Base-by-base conservation (phyloP, 1,139 yeast genomes). In the Geotrichum reessii region DNA sequence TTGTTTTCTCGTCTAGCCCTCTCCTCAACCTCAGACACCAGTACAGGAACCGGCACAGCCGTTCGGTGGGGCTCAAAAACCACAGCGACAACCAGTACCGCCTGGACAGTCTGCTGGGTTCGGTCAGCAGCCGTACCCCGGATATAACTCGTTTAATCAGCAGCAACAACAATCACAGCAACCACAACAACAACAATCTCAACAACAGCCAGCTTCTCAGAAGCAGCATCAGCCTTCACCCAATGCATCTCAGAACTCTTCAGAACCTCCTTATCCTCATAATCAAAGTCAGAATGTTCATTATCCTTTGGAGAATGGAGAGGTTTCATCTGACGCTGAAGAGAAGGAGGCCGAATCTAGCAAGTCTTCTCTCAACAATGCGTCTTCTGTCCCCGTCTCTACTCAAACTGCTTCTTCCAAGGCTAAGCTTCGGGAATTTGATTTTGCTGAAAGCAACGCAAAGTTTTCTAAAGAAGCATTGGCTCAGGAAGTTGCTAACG, bases 381-480 rank as follows among this genome's bases (percentile, higher is more conserved):
- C 53, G 70, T 67, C 49, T 69, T 74, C 44, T 66, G 67, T 79
- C 69, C 47, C 66, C 66, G 67, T 75, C 77, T 68, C 82, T 84
- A 55, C 60, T 56, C 52, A 49, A 50, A 14, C 63, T 50, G 57
- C 71, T 80, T 49, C 48, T 52, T 55, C 50, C 56, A 31, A 48
- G 25, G 19, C 52, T 24, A 47, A 50, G 19, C 37, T 33, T 14
- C 66, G 78, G 57, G 86, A 80, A 58, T 84, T 78, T 67, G 85
- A 91, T 72, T 90, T 90, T 69, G 88, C 81, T 66, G 72, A 81
- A 46, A 82, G 82, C 65, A 87, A 86, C 70, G 91, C 90, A 44
- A 85, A 82, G 64, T 78, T 81, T 64, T 66, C 72, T 31, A 77
- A 72, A 62, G 75, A 74, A 52, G 71, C 66, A 22, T 42, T 66